Percentiles rank a stretch among this genome's conserved stretches.
Conservation (phyloP, 73 alveolate genomes). For the Tetrahymena malaccensis region DNA sequence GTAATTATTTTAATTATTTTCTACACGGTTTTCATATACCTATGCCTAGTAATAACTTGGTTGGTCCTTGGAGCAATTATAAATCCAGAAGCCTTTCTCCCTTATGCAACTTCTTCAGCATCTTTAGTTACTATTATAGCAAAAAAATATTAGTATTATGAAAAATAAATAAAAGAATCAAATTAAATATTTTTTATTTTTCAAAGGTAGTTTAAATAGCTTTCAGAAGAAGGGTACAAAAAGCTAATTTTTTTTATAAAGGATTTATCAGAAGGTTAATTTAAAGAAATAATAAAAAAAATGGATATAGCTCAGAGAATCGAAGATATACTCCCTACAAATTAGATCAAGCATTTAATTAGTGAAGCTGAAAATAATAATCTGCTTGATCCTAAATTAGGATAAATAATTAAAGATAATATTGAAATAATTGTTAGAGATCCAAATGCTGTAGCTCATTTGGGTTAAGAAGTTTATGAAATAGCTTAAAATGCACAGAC, state of each 20-base stretch:
- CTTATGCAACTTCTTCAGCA: slow-evolving; percentile 45
- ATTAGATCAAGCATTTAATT: background rate
- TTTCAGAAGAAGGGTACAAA: background rate
- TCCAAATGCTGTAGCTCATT: background rate
- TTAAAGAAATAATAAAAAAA: background rate
- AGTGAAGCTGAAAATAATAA: background rate
- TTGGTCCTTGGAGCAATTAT: slow-evolving; percentile 33
- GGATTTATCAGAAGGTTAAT: background rate
- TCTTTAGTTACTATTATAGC: slow-evolving; percentile 7
- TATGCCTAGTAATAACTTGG: slow-evolving; percentile 21
- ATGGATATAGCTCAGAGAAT: background rate
- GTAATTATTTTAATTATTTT: slow-evolving; percentile 1
- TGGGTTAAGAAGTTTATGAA: background rate
- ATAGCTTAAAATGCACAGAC: background rate
- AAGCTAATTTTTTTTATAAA: background rate
- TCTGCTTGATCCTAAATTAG: background rate
- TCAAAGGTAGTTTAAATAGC: background rate
- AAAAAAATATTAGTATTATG: background rate
- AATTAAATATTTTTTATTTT: background rate
- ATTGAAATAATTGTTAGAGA: background rate
- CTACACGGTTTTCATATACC: background rate
- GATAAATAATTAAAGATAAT: background rate
- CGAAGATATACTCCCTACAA: background rate
- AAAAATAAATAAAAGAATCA: background rate
- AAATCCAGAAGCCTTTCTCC: slow-evolving; percentile 40